Evolutionary conservation across 331 rosid genomes (phyloP).

Genomic region (Rosa hybrid): DNA sequence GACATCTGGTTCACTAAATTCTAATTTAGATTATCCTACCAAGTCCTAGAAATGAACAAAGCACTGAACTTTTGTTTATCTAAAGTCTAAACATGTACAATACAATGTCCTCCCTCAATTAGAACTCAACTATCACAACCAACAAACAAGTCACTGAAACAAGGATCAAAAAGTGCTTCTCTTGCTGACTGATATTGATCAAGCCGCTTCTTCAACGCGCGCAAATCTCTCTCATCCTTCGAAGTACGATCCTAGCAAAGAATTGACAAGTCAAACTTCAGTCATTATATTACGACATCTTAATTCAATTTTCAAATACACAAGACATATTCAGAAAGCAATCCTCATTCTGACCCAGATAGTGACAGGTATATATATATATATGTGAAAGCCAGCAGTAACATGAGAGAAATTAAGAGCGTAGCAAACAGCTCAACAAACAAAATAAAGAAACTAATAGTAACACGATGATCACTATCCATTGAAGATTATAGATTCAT

Average conservation of each 20-base stretch:
- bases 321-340: not conserved
- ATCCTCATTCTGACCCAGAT: not conserved
- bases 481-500: not conserved
- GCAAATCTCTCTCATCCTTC: constrained; percentile 65
- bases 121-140: constrained; percentile 9
- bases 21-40: not conserved
- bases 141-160: constrained; percentile 58
- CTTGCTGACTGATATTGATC: constrained; percentile 70
- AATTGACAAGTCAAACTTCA: constrained; percentile 16
- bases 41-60: not conserved
- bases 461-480: not conserved
- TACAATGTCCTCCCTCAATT: not conserved
- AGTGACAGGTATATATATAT: not conserved
- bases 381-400: not conserved
- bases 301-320: not conserved
- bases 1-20: not conserved
- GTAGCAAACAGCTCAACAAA: not conserved
- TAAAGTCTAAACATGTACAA: not conserved
- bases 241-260: constrained; percentile 68
- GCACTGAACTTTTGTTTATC: not conserved
- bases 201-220: constrained; percentile 87
- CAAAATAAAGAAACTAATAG: not conserved
- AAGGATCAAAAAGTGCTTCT: constrained; percentile 81
- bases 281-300: not conserved
- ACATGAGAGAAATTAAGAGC: not conserved